phyloP scores from a whole-genome alignment of 2,329 filamentous ascomycete genomes.

The Dothideomycetidae sp. region DNA sequence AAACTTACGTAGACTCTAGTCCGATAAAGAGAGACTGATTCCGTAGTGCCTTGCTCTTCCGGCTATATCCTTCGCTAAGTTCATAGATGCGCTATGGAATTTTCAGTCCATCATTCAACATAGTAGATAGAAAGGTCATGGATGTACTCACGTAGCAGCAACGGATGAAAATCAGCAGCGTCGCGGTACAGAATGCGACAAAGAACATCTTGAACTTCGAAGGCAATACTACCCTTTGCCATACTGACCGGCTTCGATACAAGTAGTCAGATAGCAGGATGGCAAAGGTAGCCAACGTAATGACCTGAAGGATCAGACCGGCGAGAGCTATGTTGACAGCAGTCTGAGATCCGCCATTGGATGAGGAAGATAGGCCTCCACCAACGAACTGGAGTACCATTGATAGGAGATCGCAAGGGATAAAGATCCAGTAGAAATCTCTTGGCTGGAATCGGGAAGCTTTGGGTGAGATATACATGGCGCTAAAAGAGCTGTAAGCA shows the following conservation, averaged over 20 bases:
- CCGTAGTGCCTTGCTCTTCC: too few species aligned
- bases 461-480: constrained; percentile 11
- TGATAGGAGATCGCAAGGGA: constrained; percentile 47
- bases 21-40: too few species aligned
- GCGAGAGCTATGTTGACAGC: constrained; percentile 47
- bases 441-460: constrained; percentile 13
- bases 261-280: constrained; percentile 36
- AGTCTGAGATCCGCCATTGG: constrained; percentile 25
- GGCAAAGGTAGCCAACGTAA: constrained; percentile 43
- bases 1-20: too few species aligned
- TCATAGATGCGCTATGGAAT: too few species aligned
- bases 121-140: too few species aligned
- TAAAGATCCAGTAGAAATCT: constrained; percentile 31
- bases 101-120: too few species aligned
- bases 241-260: too few species aligned
- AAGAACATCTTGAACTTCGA: constrained; percentile 44
- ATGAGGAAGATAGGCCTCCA: constrained; percentile 28
- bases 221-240: too few species aligned
- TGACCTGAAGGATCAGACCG: constrained; percentile 48
- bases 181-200: constrained; percentile 38
- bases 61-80: too few species aligned
- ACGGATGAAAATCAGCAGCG: constrained; percentile 47
- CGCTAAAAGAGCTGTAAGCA: constrained; percentile 5
- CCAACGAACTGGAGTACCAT: constrained; percentile 47
- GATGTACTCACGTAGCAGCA: constrained; percentile 49